A percentile compares a stretch with the other conserved stretches of the same genome.
These are phyloP conservation scores for Aureobasidium pullulans DNA, from an alignment of 2,329 filamentous ascomycete genomes.

Conservation along the genomic window DNA sequence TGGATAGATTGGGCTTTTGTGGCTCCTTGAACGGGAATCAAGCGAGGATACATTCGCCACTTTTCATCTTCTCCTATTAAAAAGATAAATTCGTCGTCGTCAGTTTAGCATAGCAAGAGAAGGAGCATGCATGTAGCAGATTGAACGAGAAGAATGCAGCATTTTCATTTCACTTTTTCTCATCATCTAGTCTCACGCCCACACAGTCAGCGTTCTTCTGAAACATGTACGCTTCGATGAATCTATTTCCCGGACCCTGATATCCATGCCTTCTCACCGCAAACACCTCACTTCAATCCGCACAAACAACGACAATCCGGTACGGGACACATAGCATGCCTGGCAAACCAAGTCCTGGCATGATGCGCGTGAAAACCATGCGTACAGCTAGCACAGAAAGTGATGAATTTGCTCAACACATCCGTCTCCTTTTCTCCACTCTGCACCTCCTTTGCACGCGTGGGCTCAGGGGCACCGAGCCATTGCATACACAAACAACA, in stretches of 20 bases:
- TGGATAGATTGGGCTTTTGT: background rate
- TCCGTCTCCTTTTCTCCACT: constrained; percentile 32
- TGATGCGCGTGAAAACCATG: constrained; percentile 59
- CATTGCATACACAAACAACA: constrained; percentile 57
- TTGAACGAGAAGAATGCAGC: background rate
- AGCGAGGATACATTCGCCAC: background rate
- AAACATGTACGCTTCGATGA: background rate
- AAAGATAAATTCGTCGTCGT: background rate
- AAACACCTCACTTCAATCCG: constrained; percentile 26
- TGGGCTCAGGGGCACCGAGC: constrained; percentile 52
- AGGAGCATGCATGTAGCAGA: background rate
- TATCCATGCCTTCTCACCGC: background rate
- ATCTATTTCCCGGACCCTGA: background rate
- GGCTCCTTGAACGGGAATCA: background rate
- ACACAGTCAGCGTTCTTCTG: background rate
- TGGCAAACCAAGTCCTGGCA: constrained; percentile 54
- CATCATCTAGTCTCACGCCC: too few relatives aligned
- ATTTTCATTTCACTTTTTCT: background rate
- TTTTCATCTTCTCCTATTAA: background rate
- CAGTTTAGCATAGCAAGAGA: background rate
- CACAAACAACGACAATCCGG: constrained; percentile 50
- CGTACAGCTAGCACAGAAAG: constrained; percentile 56
- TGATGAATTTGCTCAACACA: constrained; percentile 47
- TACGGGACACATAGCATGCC: constrained; percentile 48
- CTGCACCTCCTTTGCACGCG: constrained; percentile 25